Conservation (phyloP, 768 basidiomycete genomes). For the Pholiota molesta region DNA sequence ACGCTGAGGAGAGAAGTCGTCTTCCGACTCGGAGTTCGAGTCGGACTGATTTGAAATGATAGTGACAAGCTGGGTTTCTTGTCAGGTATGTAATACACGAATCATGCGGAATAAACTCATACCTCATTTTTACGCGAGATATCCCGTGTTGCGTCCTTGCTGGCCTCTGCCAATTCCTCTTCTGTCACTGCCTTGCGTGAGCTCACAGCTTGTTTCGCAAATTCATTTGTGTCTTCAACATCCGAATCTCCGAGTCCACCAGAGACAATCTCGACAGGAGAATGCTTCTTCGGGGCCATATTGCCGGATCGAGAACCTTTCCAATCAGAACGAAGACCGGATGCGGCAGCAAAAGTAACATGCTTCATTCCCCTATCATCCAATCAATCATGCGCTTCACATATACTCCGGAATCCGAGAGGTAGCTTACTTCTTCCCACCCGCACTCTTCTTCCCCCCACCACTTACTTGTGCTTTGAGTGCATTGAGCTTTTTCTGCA, state of each 20-base stretch:
- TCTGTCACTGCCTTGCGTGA: no score
- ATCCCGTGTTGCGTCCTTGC: no score
- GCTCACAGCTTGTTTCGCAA: background rate
- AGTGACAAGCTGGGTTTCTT: no score
- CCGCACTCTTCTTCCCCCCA: slow-evolving; percentile 13
- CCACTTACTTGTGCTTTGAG: slow-evolving; percentile 3
- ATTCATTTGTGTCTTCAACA: slow-evolving; percentile 12
- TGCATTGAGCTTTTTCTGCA: slow-evolving; percentile 5
- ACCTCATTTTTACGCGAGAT: no score
- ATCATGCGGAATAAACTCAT: no score
- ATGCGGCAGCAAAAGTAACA: slow-evolving; percentile 14
- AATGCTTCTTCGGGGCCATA: slow-evolving; percentile 5
- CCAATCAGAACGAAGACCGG: slow-evolving; percentile 20
- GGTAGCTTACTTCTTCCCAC: slow-evolving; percentile 18
- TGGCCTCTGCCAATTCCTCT: no score
- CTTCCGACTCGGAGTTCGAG: no score
- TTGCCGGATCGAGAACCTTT: background rate
- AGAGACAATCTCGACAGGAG: slow-evolving; percentile 2
- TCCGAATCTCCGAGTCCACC: slow-evolving; percentile 21
- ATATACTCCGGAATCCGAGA: slow-evolving; percentile 8
- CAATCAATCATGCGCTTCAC: background rate
- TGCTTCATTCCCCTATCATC: slow-evolving; percentile 2
- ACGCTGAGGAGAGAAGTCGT: no score
- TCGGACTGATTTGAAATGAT: no score
- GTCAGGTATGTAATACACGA: no score